A percentile compares a stretch with the other conserved stretches of the same genome.
These are phyloP conservation scores for Lizonia empirigonia DNA, from an alignment of 2,329 filamentous ascomycete genomes.

Conservation along the genomic window DNA sequence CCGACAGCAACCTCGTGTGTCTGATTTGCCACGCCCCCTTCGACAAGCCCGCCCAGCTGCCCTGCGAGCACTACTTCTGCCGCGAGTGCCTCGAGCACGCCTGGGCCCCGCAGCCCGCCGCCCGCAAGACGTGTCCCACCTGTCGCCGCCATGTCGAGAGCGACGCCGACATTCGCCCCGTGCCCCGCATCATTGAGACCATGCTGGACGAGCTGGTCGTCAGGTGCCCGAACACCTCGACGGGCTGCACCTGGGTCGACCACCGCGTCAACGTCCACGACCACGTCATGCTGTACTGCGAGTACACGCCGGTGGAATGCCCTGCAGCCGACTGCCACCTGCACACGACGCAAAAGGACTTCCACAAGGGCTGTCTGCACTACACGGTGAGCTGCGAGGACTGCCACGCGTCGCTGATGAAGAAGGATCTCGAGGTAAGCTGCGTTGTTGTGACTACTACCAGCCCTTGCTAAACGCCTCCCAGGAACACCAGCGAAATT, in stretches of 20 bases:
- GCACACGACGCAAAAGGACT: slow-evolving; percentile 61
- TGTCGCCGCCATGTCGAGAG: slow-evolving; percentile 57
- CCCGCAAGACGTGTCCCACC: slow-evolving; percentile 58
- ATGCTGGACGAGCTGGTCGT: slow-evolving; percentile 67
- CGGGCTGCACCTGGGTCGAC: slow-evolving; percentile 60
- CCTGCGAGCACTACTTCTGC: slow-evolving; percentile 70
- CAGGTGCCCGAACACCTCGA: slow-evolving; percentile 61
- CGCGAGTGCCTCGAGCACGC: slow-evolving; percentile 59
- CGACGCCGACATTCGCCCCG: slow-evolving; percentile 39
- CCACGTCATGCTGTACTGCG: slow-evolving; percentile 66
- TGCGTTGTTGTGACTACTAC: not conserved
- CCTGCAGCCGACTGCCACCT: slow-evolving; percentile 56
- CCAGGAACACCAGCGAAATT: slow-evolving; percentile 52
- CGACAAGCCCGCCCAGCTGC: slow-evolving; percentile 61
- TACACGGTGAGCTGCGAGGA: slow-evolving; percentile 57
- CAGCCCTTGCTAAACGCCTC: slow-evolving; percentile 40
- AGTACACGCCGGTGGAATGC: slow-evolving; percentile 61
- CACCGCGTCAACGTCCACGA: slow-evolving; percentile 63
- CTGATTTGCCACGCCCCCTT: slow-evolving; percentile 69
- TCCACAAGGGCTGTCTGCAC: slow-evolving; percentile 61
- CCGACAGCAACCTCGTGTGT: slow-evolving; percentile 67
- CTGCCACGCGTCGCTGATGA: slow-evolving; percentile 60
- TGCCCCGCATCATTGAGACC: slow-evolving; percentile 62
- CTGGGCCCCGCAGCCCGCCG: slow-evolving; percentile 39
- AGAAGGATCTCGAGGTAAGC: slow-evolving; percentile 59